Percentiles rank a stretch among this genome's conserved stretches.
Conservation (phyloP, 1,284 basidiomycete species). For the Cutaneotrichosporon cavernicola region DNA sequence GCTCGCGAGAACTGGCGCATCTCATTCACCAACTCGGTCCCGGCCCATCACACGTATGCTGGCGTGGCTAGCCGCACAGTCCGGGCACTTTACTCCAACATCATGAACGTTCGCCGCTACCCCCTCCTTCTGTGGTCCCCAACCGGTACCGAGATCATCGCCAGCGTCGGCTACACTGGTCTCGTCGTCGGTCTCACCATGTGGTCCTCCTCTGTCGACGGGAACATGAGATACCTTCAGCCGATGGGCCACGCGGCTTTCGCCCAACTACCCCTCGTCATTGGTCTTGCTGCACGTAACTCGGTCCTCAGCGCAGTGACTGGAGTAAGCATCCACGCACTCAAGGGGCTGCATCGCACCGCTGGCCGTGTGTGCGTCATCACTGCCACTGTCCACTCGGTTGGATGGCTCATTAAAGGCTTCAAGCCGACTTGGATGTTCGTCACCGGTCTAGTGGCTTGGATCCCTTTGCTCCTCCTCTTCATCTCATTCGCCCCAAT, state of each 20-base stretch:
- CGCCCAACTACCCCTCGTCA: slow-evolving; percentile 62
- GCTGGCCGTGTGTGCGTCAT: slow-evolving; percentile 37
- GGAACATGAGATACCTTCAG: slow-evolving; percentile 1
- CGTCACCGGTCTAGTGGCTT: background rate
- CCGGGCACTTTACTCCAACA: slow-evolving; percentile 4
- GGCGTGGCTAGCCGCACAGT: background rate
- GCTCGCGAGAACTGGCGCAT: background rate
- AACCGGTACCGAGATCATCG: slow-evolving; percentile 10
- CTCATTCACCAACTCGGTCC: background rate
- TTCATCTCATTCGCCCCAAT: slow-evolving; percentile 55
- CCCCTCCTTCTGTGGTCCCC: slow-evolving; percentile 9
- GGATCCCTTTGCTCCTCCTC: slow-evolving; percentile 38
- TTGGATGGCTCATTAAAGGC: slow-evolving; percentile 23
- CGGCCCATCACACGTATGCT: background rate
- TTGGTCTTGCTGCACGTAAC: slow-evolving; percentile 65
- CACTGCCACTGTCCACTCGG: slow-evolving; percentile 38
- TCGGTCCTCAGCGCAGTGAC: slow-evolving; percentile 64
- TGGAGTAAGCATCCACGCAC: slow-evolving; percentile 62
- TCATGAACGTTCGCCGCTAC: slow-evolving; percentile 7
- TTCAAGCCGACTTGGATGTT: slow-evolving; percentile 16
- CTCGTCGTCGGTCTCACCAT: slow-evolving; percentile 11
- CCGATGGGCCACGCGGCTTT: slow-evolving; percentile 8
- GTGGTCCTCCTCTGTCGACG: slow-evolving; percentile 3
- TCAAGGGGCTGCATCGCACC: slow-evolving; percentile 46
- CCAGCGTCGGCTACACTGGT: slow-evolving; percentile 6